Conservation (phyloP, 1,284 basidiomycete genomes). For the Ceratobasidium sp. region DNA sequence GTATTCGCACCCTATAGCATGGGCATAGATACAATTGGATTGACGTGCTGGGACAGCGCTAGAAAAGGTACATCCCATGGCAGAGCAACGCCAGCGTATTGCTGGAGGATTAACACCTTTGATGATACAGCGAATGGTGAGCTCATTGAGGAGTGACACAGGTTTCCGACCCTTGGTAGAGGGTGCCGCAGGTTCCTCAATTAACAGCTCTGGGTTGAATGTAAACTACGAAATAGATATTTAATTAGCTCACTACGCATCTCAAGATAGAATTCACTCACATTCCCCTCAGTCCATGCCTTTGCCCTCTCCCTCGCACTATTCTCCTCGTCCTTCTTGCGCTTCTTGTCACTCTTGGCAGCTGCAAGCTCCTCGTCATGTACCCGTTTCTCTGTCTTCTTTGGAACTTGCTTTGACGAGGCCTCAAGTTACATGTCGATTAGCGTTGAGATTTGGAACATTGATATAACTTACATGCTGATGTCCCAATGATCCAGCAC, state of each 20-base stretch:
- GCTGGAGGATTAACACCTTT: neutral
- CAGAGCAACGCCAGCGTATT: conserved; percentile 4
- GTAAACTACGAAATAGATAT: neutral
- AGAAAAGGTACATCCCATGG: neutral
- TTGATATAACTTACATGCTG: neutral
- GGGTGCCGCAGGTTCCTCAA: neutral
- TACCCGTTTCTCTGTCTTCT: neutral
- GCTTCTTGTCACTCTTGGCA: neutral
- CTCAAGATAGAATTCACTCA: neutral
- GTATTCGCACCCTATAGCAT: neutral
- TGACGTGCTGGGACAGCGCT: neutral
- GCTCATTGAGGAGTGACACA: neutral
- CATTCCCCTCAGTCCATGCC: neutral
- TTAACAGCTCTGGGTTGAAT: neutral
- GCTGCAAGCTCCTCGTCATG: neutral
- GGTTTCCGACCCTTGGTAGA: neutral
- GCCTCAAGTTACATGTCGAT: no score
- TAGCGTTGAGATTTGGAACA: neutral
- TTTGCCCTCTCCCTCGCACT: neutral
- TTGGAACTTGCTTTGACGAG: neutral
- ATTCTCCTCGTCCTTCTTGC: neutral
- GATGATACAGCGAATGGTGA: neutral
- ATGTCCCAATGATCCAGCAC: neutral
- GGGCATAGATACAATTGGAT: neutral
- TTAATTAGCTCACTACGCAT: no score